phyloP scores from a whole-genome alignment of 2,329 filamentous ascomycete species.

The Fusarium liriodendri region DNA sequence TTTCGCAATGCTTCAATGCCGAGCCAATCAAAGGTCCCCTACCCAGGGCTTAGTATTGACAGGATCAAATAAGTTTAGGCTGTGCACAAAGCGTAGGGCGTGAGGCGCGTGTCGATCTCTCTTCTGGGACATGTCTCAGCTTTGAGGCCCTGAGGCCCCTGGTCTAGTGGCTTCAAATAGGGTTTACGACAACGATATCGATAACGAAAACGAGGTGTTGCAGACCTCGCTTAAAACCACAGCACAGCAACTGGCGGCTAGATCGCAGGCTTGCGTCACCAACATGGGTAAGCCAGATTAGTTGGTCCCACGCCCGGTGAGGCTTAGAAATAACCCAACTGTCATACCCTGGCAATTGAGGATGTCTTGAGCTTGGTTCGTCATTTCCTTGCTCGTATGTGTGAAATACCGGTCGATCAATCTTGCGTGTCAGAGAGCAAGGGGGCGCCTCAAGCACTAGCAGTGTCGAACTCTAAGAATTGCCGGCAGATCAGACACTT shows the following conservation, averaged over 20 bases:
- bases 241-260: background rate
- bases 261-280: background rate
- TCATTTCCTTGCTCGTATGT: background rate
- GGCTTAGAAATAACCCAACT: background rate
- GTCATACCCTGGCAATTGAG: background rate
- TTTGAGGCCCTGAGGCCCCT: no score
- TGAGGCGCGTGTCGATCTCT: background rate
- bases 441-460: background rate
- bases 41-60: background rate
- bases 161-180: no score
- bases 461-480: background rate
- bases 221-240: background rate
- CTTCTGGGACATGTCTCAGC: background rate
- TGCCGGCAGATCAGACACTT: background rate
- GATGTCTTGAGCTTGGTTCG: background rate
- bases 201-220: background rate
- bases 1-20: background rate
- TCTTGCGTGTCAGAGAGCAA: background rate
- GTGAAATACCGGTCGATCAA: background rate
- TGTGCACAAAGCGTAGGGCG: background rate
- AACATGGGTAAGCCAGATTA: background rate
- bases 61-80: background rate
- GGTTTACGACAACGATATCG: background rate
- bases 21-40: background rate
- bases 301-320: background rate